These are phyloP conservation scores for Crithidia brevicula DNA, from an alignment of 208 protist species.

Conservation along the genomic window DNA sequence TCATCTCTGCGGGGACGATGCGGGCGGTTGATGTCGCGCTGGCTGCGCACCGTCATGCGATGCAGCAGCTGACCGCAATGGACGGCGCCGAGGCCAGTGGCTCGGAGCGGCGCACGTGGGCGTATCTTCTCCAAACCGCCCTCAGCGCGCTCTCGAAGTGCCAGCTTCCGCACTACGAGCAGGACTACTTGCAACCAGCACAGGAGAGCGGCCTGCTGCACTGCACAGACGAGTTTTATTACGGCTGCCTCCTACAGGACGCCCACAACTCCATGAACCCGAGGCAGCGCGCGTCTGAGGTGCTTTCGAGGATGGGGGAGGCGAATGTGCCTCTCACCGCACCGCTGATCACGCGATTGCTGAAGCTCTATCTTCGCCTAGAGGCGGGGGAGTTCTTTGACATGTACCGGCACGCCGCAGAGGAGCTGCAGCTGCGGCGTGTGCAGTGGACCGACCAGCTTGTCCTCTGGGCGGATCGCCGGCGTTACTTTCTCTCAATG, in stretches of 20 bases:
- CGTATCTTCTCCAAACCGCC: constrained; percentile 80
- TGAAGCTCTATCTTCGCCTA: constrained; percentile 73
- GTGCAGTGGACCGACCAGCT: constrained; percentile 71
- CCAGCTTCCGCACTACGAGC: constrained; percentile 63
- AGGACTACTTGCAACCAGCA: constrained; percentile 56
- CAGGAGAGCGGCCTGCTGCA: constrained; percentile 42
- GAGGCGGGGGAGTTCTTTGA: constrained; percentile 58
- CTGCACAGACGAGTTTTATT: constrained; percentile 76
- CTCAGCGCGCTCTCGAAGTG: constrained; percentile 75
- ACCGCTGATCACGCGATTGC: constrained; percentile 52
- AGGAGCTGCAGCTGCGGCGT: constrained; percentile 42
- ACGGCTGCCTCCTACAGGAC: constrained; percentile 68
- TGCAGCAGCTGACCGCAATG: constrained; percentile 18
- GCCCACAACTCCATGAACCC: constrained; percentile 74
- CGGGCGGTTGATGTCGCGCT: constrained; percentile 66
- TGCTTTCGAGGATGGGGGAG: constrained; percentile 48
- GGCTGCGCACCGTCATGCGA: constrained; percentile 40
- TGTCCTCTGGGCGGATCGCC: constrained; percentile 82
- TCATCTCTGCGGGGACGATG: constrained; percentile 68
- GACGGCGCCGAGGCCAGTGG: constrained; percentile 6
- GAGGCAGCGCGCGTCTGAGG: constrained; percentile 45
- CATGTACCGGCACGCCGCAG: constrained; percentile 59
- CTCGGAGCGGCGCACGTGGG: constrained; percentile 41
- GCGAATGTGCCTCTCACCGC: constrained; percentile 44
- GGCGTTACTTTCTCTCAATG: constrained; percentile 67